Conservation (phyloP, 768 basidiomycete species). For the Saitozyma podzolica region DNA sequence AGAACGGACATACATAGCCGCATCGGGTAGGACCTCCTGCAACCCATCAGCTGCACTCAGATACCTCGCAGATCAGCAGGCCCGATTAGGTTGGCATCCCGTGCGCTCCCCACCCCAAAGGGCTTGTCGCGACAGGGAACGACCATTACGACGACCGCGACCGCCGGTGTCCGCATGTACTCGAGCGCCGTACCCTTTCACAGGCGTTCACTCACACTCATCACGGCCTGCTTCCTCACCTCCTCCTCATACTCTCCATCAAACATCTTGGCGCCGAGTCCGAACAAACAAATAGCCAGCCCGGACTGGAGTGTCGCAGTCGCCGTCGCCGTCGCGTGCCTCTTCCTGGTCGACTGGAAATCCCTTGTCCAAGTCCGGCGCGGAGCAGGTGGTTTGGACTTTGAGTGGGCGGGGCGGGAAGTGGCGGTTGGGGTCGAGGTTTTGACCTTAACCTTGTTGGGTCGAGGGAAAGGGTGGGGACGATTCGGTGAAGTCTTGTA, state of each 20-base stretch:
- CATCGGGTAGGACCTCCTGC: slow-evolving; percentile 50
- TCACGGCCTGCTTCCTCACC: slow-evolving; percentile 45
- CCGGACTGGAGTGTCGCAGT: slow-evolving; percentile 11
- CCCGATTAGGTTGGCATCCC: no score
- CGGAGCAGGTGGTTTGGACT: no score
- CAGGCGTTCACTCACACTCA: slow-evolving; percentile 35
- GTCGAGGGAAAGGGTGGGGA: no score
- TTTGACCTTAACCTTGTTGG: no score
- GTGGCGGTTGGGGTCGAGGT: no score
- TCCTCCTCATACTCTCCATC: slow-evolving; percentile 46
- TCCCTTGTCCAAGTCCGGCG: no score
- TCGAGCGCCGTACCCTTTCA: not conserved
- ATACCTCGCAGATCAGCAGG: not conserved
- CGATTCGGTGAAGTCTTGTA: no score
- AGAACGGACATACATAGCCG: slow-evolving; percentile 36
- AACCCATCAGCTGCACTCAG: slow-evolving; percentile 4
- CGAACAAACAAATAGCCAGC: slow-evolving; percentile 41
- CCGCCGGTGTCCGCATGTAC: not conserved
- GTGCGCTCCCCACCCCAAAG: not conserved
- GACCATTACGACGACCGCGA: no score
- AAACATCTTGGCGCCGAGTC: slow-evolving; percentile 31
- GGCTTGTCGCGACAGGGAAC: not conserved
- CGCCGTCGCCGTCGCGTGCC: not conserved
- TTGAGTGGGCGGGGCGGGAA: no score
- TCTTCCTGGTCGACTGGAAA: no score